Base-by-base conservation (phyloP, 2,329 filamentous ascomycete genomes). In the Diplodia mutila region DNA sequence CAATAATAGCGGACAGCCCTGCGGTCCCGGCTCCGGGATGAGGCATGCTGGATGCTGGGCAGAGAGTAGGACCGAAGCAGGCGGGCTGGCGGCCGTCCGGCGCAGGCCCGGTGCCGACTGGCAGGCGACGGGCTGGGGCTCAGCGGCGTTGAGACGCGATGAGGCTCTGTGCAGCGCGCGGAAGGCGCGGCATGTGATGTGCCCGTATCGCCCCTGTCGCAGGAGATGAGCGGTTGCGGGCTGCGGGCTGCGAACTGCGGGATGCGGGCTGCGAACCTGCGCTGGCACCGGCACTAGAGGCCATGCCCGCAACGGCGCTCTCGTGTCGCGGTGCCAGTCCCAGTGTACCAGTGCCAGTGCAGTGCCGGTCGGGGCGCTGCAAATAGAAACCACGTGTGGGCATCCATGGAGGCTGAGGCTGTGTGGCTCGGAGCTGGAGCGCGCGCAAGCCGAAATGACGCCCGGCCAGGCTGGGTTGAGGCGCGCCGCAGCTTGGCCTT, bases 371-470 rank as follows among this genome's bases (percentile, higher is more conserved):
- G 9, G 39, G 55, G 32, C 32, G 23, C 57, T 48, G 37, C 39
- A 61, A 61, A 48, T 61, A 48, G 42, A 32, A 61, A 23, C 57
- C 57, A 61, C 57, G 39, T 61, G 57, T 61, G 54, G 54, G 34
- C 37, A n/a, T n/a, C n/a, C n/a, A 42, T 59, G 54, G 52, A 55
- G 29, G 52, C 52, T 55, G 52, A 34, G 52, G 27, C 52, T 55
- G 52, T 29, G 23, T 57, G n/a, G n/a, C 23, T 42, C 54, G 54
- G 54, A 59, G 57, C 57, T 49, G 57, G 57, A 32, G 39, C 23
- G 57, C 39, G 57, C 57, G 57, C 52, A 53, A 65, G 61, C 51
- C 61, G 49, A 65, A 39, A 53, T 54, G 48, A 64, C 61, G 61
- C 25, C 42, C 61, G 21, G 61, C 61, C 61, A 64, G 61, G 21